Percentiles rank a stretch among this genome's conserved stretches.
Evolutionary conservation across 2,329 filamentous ascomycete species (phyloP).

Genomic region (Colletotrichum endophyticum): DNA sequence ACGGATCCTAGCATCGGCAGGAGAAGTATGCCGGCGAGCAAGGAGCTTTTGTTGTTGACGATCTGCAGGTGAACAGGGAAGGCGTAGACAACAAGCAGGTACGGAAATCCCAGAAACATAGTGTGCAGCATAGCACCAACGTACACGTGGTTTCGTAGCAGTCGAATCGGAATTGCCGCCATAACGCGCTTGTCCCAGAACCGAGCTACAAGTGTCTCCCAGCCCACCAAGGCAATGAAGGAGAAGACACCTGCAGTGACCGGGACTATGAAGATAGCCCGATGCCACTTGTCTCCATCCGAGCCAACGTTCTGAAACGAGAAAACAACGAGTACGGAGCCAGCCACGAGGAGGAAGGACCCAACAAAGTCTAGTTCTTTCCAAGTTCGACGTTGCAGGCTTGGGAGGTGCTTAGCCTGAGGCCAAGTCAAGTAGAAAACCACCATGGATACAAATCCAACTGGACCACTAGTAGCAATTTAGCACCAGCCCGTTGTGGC

Average conservation of each 20-base stretch:
- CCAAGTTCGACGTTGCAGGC: constrained; percentile 45
- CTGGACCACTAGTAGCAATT: constrained; percentile 47
- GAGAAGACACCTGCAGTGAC: constrained; percentile 40
- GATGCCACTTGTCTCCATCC: constrained; percentile 42
- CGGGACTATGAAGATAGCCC: constrained; percentile 45
- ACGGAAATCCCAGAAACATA: constrained; percentile 54
- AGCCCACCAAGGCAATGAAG: constrained; percentile 42
- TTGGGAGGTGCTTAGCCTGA: constrained; percentile 40
- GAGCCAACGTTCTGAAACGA: constrained; percentile 58
- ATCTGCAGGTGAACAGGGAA: constrained; percentile 56
- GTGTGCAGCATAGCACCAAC: constrained; percentile 46
- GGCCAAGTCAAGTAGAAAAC: constrained; percentile 59
- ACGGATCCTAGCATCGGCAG: constrained; percentile 57
- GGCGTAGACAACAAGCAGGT: constrained; percentile 51
- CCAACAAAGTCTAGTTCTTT: constrained; percentile 58
- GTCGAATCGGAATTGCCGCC: constrained; percentile 51
- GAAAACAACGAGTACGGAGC: constrained; percentile 61
- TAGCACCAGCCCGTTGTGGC: background rate
- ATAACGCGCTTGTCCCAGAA: constrained; percentile 35
- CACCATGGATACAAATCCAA: constrained; percentile 50
- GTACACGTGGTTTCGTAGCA: constrained; percentile 54
- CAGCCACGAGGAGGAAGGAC: constrained; percentile 56
- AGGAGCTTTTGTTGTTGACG: constrained; percentile 49
- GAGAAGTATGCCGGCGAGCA: constrained; percentile 55
- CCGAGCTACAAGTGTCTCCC: constrained; percentile 38